Evolutionary conservation across 257 asterid species (phyloP), one percentile per base, ranked within the genome.

Genomic region (Fraxinus quadrangulata): DNA sequence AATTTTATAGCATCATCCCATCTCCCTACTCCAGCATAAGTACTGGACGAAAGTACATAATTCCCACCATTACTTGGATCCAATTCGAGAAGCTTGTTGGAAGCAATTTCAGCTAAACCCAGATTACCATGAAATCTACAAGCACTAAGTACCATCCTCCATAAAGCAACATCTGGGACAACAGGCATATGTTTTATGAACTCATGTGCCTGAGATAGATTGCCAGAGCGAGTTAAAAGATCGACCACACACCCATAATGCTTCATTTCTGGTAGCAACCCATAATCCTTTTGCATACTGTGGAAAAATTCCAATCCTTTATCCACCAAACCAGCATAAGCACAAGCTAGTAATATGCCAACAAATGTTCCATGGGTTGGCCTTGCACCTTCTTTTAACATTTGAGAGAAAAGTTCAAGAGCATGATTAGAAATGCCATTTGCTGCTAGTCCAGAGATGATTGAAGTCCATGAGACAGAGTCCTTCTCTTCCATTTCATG

Each of bases 231-330:
- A 74, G 85, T 59, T 67, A 81, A 81, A 23, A 86, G 82, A 81
- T 86, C 89, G 40, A 86, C 87, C 24, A 86, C 70, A 68, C 89
- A 86, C 1, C 87, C 89, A 73, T 86, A 86, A 26, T 86, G 89
- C 77, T 83, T 81, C 77, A 76, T 80, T 79, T 78, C 82, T 24
- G 89, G 87, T 7, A 83, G 76, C 56, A 86, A 67, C n/a, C 85
- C 81, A 13, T 86, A 73, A 61, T 34, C 37, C 47, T 37, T 79
- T 14, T 45, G 54, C 54, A 45, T 45, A 45, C 54, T 14, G 17
- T 14, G 54, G 54, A 45, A 45, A 13, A 45, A 45, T 45, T 45
- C 54, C 17, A 45, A 45, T 45, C 54, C 54, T 45, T 45, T 45
- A 14, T 45, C 54, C 54, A 45, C 54, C 54, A 45, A 45, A 45